Base-by-base conservation (phyloP, 192 early-diverging fungal genomes). In the Gamsiella multidivaricata region DNA sequence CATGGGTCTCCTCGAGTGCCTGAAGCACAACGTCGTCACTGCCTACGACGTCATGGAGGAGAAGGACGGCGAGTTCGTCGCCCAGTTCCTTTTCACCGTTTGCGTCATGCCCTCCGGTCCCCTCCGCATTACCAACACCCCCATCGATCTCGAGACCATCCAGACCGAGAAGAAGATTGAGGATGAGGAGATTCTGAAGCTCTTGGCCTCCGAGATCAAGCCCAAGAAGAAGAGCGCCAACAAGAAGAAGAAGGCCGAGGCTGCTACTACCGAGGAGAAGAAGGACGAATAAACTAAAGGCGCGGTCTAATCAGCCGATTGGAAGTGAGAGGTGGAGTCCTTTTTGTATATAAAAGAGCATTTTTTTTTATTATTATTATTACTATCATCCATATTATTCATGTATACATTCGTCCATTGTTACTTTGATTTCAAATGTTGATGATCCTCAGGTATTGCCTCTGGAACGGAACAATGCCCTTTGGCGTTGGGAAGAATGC, bases 41-140 rank as follows among this genome's bases (percentile, higher is more conserved):
- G 90, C 94, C 26, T 97, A 94, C 70, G 86, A 92, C 42, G 90
- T 97, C 28, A 85, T 93, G 69, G 88, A 93, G 81, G 95, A 96
- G 71, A 91, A 92, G 87, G 87, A 89, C 61, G 86, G 86, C 36
- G 95, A 90, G 69, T 83, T 87, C 42, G 91, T 96, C 63, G 97
- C 94, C 42, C 95, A 97, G 84, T 90, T 96, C 83, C 91, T 96
- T 76, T 89, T 92, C 80, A 97, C 97, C n/a, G 91, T 93, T 52
- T 86, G 97, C 49, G 85, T 98, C 70, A 92, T 92, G 81, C 91
- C 94, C 55, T 91, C 86, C 53, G 97, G 97, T 39, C 90, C 95
- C 52, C 83, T 92, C 56, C 90, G 92, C 85, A 92, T 95, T 80
- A 95, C 95, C 56, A 84, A 90, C 54, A 79, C 87, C 50, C 82